Evolutionary conservation across 129 eudicot genomes (phyloP), one percentile per base, ranked within the genome.

Genomic region (Flaveria trinervia): DNA sequence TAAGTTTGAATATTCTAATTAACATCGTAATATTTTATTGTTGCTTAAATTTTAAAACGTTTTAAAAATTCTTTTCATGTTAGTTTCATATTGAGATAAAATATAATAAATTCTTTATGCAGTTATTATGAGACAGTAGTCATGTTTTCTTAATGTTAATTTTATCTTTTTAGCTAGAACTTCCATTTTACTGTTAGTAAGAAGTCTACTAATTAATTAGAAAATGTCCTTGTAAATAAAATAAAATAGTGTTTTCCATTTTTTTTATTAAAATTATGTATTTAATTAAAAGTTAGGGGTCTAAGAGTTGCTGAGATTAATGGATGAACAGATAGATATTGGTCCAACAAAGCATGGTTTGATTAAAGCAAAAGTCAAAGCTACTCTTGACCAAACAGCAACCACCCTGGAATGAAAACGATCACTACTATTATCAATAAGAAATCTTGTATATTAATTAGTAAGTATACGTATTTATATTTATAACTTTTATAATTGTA

Each of bases 351-450:
- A 79, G 50, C 45, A 45, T 51, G 60, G 74, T 62, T 79, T 72
- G 59, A 64, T 79, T 72, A 59, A 79, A 25, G 59, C 73, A 50
- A 79, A 79, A 65, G 78, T 79, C 83, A 72, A 79, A 79, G 83
- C 83, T 79, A 79, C 83, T 20, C 68, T 79, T 72, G 79, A 79
- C 79, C 83, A 79, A 79, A 79, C 83, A 39, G 17, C 74, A 68
- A 17, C 74, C 56, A 62, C 17, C 18, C 75, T 69, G 70, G 78
- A 60, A 39, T 59, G 4, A 30, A 60, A 74, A 45, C 60, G 46
- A 54, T 77, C 56, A 67, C 56, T 45, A 50, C 51, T 36, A 51
- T 17, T 5, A 61, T n/a, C 20, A 52, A n/a, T 13, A 25, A 23
- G 17, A 57, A 22, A 3, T 3, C 15, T 20, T 57, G 33, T 20